Conservation (phyloP, 106 monocot genomes). For the Iris macrosiphon region DNA sequence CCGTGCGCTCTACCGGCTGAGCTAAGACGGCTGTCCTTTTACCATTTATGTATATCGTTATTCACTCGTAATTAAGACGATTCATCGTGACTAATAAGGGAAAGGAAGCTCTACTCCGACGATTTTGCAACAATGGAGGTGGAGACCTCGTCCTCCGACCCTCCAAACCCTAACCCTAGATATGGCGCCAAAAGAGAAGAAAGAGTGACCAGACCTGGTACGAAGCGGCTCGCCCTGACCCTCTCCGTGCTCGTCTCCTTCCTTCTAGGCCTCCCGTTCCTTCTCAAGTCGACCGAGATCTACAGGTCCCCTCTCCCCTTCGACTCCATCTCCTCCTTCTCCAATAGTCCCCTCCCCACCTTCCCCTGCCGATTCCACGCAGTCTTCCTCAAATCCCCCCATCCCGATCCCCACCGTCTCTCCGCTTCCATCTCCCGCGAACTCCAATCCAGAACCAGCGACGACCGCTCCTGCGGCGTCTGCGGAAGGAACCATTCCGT, state of each 20-base stretch:
- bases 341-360: conserved; percentile 27
- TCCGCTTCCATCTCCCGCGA: conserved; percentile 12
- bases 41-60: no score
- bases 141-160: no score
- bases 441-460: no score
- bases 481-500: not conserved
- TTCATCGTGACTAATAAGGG: no score
- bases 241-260: conserved; percentile 76
- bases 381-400: conserved; percentile 38
- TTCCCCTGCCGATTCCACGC: conserved; percentile 61
- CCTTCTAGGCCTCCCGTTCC: conserved; percentile 53
- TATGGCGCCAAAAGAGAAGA: no score
- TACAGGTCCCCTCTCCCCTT: conserved; percentile 78
- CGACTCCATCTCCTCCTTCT: conserved; percentile 46
- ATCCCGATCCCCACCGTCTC: not conserved
- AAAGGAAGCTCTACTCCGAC: no score
- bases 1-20: no score
- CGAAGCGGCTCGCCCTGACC: conserved; percentile 69
- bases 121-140: no score
- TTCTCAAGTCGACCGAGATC: conserved; percentile 76
- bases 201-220: conserved; percentile 45
- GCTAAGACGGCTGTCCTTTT: no score
- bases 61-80: no score
- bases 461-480: conserved; percentile 6
- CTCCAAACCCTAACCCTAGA: no score